Evolutionary conservation across 2,329 filamentous ascomycete species (phyloP).

Genomic region (Apiospora rasikravindrae): DNA sequence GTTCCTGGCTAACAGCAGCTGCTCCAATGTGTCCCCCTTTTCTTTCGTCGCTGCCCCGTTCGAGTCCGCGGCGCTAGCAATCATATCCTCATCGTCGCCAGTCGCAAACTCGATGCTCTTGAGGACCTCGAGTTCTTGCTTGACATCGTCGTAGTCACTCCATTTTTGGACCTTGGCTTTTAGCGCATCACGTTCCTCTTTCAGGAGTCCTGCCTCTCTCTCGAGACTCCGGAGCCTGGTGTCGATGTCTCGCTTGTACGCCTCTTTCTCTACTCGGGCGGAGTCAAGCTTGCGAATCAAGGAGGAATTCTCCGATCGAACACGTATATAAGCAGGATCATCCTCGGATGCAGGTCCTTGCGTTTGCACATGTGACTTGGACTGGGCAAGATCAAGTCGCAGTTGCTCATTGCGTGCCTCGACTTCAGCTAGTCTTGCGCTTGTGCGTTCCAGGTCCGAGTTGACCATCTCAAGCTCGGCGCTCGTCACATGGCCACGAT

Average conservation of each 20-base stretch:
- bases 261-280: constrained; percentile 81
- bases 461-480: constrained; percentile 94
- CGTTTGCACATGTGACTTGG: constrained; percentile 73
- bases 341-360: constrained; percentile 76
- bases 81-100: constrained; percentile 77
- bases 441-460: constrained; percentile 89
- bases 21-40: constrained; percentile 84
- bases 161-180: constrained; percentile 85
- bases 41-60: constrained; percentile 59
- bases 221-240: constrained; percentile 78
- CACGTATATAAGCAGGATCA: constrained; percentile 84
- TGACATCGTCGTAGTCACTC: constrained; percentile 94
- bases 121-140: constrained; percentile 92
- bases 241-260: constrained; percentile 77
- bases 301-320: constrained; percentile 92
- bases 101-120: constrained; percentile 98
- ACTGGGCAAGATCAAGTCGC: constrained; percentile 86
- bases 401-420: constrained; percentile 95
- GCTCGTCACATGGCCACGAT: constrained; percentile 72
- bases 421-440: constrained; percentile 83
- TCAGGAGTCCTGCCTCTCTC: constrained; percentile 74
- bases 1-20: constrained; percentile 88
- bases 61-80: constrained; percentile 46
- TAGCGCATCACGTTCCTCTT: constrained; percentile 80
- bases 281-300: constrained; percentile 88